A percentile compares a stretch with the other conserved stretches of the same genome.
These are phyloP conservation scores for Lactarius quietus DNA, from an alignment of 768 basidiomycete species.

Conservation along the genomic window DNA sequence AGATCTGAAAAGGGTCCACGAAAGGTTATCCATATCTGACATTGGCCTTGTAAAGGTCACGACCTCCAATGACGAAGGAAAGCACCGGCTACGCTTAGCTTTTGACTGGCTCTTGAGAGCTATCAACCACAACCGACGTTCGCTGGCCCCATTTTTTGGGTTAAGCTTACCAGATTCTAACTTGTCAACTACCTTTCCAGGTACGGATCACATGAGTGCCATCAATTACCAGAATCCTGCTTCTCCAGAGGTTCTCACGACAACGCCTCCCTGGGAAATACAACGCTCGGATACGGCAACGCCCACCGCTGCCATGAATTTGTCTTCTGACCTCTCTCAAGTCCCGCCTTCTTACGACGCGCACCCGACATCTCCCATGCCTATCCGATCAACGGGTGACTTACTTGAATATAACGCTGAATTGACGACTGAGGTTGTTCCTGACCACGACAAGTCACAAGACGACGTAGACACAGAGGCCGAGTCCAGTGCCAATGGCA, in stretches of 20 bases:
- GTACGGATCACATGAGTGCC: constrained; percentile 27
- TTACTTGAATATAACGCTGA: constrained; percentile 42
- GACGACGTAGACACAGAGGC: constrained; percentile 19
- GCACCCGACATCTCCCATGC: constrained; percentile 45
- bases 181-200: constrained; percentile 1
- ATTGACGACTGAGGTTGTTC: constrained; percentile 32
- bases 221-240: constrained; percentile 64
- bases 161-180: constrained; percentile 1
- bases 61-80: constrained; percentile 50
- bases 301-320: constrained; percentile 39
- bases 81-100: constrained; percentile 65
- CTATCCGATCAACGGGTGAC: constrained; percentile 55
- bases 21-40: constrained; percentile 57
- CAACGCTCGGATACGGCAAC: constrained; percentile 47
- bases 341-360: neutral
- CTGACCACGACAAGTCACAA: constrained; percentile 26
- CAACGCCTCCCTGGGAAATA: constrained; percentile 54
- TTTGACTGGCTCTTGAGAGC: constrained; percentile 74
- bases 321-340: constrained; percentile 31
- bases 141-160: neutral
- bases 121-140: constrained; percentile 37
- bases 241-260: constrained; percentile 56
- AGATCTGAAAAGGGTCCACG: constrained; percentile 51
- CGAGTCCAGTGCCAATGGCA: constrained; percentile 3
- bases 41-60: constrained; percentile 78